Conservation (phyloP, 495 filamentous ascomycete species). For the Hypoxylon crocopeplum region DNA sequence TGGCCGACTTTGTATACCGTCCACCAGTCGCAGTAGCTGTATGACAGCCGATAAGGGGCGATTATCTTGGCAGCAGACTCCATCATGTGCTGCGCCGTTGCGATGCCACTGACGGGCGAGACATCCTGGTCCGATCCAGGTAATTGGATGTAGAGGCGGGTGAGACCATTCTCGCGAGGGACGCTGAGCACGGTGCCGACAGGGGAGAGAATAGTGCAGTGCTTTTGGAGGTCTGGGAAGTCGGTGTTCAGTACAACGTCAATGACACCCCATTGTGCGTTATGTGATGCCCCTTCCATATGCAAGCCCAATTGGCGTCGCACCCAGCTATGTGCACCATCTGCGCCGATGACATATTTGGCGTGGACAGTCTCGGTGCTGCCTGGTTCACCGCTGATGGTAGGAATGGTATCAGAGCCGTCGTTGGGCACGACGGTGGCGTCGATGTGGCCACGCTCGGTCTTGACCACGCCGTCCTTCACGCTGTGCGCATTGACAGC, state of each 20-base stretch:
- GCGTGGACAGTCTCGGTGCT: constrained; percentile 47
- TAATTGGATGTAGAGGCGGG: background rate
- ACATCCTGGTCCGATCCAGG: no score
- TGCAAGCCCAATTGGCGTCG: constrained; percentile 60
- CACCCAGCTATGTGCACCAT: constrained; percentile 70
- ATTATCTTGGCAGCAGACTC: no score
- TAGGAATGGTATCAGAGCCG: no score
- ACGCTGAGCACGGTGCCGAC: background rate
- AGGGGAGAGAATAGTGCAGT: background rate
- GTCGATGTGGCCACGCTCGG: no score
- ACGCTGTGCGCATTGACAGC: no score
- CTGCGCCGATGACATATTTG: constrained; percentile 73
- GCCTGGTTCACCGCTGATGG: constrained; percentile 40
- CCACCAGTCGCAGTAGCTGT: background rate
- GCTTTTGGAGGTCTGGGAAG: constrained; percentile 55
- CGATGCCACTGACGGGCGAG: no score
- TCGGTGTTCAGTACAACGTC: constrained; percentile 72
- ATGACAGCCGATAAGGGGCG: no score
- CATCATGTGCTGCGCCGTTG: background rate
- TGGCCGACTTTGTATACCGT: background rate
- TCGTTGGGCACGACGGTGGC: no score
- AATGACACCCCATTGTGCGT: constrained; percentile 71
- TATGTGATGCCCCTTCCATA: constrained; percentile 67
- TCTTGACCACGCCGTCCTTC: no score
- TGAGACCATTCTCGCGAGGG: background rate